Evolutionary conservation across 495 filamentous ascomycete genomes (phyloP), one percentile per base, ranked within the genome.

Genomic region (Penicillium taxi): DNA sequence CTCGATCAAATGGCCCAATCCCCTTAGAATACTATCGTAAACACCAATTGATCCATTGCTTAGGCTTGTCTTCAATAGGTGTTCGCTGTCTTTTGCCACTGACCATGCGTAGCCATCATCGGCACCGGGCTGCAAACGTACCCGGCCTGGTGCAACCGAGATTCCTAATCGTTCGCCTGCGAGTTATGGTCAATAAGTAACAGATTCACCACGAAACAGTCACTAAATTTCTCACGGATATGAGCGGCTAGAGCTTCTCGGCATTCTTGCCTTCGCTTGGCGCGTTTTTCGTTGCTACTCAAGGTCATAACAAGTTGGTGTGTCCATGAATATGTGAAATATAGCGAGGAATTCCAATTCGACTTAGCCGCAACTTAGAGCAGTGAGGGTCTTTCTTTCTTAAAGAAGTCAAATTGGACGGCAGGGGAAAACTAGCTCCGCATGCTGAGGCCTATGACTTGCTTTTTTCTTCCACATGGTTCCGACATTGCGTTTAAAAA

Each of bases 61-160:
- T 3, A 37, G 27, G 13, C 9, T 25, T 9, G 26, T 37, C 9
- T 26, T 19, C 16, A 45, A 20, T 22, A 45, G 35, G 15, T 32
- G 20, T 27, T 35, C 21, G 22, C 37, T 33, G 11, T 36, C 23
- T 7, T 36, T 32, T n/a, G 42, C 25, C 6, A 27, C 36, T 14
- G 42, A 45, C 42, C 42, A 45, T n/a, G 42, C 42, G 18, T 45
- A 45, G 36, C 42, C 42, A 28, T 45, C 42, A 12, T 35, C 26
- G 5, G 28, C 14, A 6, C 34, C 37, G 6, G 41, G 41, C 21
- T 43, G 41, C 6, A 43, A 18, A 14, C 41, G 41, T 5, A 43
- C 41, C 15, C 23, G 27, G 7, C 16, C 16, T 2, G 34, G 41
- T 4, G 41, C 24, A 33, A 45, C 26, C 15, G 26, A n/a, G 8